These are phyloP conservation scores for Venturia asperata DNA, from an alignment of 2,329 filamentous ascomycete species.

Conservation along the genomic window DNA sequence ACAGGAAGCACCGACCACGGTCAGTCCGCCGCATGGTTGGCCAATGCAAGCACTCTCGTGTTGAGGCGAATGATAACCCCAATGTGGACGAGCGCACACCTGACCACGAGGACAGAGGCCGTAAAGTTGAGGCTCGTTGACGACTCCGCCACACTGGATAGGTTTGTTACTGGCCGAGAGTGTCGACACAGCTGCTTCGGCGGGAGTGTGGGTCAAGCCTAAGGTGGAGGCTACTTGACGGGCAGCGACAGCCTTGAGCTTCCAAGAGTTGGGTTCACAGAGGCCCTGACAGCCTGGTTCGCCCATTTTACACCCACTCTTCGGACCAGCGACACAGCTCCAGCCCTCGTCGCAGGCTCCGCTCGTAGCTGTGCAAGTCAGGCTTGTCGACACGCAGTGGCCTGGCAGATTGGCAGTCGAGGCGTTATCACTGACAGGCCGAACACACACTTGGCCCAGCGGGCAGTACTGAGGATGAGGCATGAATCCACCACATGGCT, in stretches of 20 bases:
- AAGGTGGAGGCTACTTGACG: background rate
- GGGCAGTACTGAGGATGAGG: conserved; percentile 3
- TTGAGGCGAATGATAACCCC: background rate
- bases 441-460: background rate
- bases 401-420: conserved; percentile 4
- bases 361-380: background rate
- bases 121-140: background rate
- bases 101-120: background rate
- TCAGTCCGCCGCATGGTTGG: conserved; percentile 1
- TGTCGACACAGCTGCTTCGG: background rate
- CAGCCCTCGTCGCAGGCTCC: background rate
- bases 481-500: background rate
- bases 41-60: background rate
- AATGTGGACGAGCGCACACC: background rate
- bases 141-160: background rate
- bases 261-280: background rate
- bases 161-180: background rate
- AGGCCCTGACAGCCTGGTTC: background rate
- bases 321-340: conserved; percentile 3
- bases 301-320: background rate
- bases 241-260: background rate
- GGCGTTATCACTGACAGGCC: background rate
- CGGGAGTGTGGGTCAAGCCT: background rate
- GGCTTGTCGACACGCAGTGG: background rate
- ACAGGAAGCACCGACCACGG: background rate